Evolutionary conservation across 2,329 filamentous ascomycete species (phyloP), one percentile per base, ranked within the genome.

Genomic region (Myrmaecium sp.): DNA sequence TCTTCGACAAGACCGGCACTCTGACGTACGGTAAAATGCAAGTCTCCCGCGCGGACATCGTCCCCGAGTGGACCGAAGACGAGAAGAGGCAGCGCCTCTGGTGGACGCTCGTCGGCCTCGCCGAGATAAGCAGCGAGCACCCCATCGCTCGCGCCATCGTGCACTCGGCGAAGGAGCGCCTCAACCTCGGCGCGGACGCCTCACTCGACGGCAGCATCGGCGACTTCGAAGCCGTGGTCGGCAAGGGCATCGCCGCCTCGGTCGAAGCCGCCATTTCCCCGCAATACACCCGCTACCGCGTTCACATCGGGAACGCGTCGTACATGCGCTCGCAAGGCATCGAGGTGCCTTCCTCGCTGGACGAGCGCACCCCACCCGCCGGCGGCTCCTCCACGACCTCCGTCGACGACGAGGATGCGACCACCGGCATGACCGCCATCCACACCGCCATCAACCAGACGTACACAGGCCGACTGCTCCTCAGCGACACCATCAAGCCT

Each of bases 71-170:
- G 86, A 61, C 66, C 22, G 63, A 64, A 14, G 73, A 63, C 30
- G 68, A 76, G 17, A 69, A 67, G 61, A 69, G 70, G 30, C 70
- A 67, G 32, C 71, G 71, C 17, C 62, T 92, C 3, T 98, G 86
- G 86, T 98, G 89, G 89, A 72, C 79, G n/a, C 66, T 94, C 33
- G 72, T 98, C 30, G 89, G 84, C 23, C 72, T 95, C n/a, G 77
- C 86, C 1, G 89, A 98, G 56, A 83, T 83, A 68, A 79, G 81
- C 36, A 93, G 82, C 43, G 89, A 98, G 52, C 89, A 98, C 46
- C 89, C 89, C 1, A 79, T 95, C 30, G 89, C 84, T n/a, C 81
- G 74, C 42, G 86, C 89, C 9, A 79, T 95, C 27, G 60, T 92
- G 5, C 54, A 57, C 1, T 72, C 73, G 15, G 83, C 86, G 3